Percentiles rank a stretch among this genome's conserved stretches.
These are phyloP conservation scores for Irpex sp. DNA, from an alignment of 1,284 basidiomycete genomes.

Conservation along the genomic window DNA sequence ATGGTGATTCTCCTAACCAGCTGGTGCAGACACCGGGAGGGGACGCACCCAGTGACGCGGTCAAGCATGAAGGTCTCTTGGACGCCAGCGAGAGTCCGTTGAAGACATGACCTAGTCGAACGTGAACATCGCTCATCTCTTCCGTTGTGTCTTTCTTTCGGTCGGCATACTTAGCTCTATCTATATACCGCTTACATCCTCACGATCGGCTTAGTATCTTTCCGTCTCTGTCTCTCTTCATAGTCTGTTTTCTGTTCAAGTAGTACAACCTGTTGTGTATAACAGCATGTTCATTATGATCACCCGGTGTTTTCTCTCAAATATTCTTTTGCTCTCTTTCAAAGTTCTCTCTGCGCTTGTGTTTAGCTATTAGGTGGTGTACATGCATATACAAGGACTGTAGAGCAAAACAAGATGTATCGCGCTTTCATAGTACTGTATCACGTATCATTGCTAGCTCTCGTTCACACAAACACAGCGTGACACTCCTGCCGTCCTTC, in stretches of 20 bases:
- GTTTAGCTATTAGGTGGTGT: background rate
- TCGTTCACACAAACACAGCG: constrained; percentile 78
- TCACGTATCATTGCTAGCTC: constrained; percentile 64
- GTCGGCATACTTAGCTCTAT: constrained; percentile 11
- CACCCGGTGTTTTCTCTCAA: background rate
- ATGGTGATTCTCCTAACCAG: background rate
- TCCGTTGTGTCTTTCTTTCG: background rate
- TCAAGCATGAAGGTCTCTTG: constrained; percentile 69
- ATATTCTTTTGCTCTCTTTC: background rate
- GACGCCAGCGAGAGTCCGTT: constrained; percentile 70
- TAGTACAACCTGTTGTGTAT: background rate
- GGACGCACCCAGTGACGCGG: constrained; percentile 53
- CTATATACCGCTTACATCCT: constrained; percentile 10
- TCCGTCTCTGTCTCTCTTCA: background rate
- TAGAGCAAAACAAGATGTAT: background rate
- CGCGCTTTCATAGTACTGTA: constrained; percentile 30
- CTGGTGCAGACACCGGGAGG: constrained; percentile 30
- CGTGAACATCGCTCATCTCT: background rate
- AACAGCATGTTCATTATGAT: background rate
- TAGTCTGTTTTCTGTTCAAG: background rate
- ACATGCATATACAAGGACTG: background rate
- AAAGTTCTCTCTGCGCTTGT: background rate
- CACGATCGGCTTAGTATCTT: background rate
- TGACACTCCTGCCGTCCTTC: constrained; percentile 30
- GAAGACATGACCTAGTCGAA: constrained; percentile 35